Evolutionary conservation across 768 basidiomycete species (phyloP), one percentile per base, ranked within the genome.

Genomic region (Lactarius indigo): DNA sequence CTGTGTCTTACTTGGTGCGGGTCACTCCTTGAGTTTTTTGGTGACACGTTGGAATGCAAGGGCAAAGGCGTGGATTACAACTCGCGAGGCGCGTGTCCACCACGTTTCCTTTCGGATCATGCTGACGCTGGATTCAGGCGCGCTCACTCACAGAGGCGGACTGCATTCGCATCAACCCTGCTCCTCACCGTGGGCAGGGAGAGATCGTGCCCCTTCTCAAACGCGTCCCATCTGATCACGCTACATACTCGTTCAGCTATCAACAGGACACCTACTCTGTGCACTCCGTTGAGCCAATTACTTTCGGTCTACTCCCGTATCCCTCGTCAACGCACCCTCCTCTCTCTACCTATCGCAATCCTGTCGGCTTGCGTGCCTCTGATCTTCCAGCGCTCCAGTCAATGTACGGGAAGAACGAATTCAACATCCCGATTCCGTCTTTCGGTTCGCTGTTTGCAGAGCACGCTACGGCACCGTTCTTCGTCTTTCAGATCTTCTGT

Each of bases 401-500:
- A 8, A 81, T 95, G 26, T 99, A 93, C 74, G 97, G 96, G 64
- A 86, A 87, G 71, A 99, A 99, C 78, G 91, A 93, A 73, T 98
- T 98, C 78, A 87, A 97, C 75, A 98, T 99, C 69, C 97, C 97
- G 2, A 92, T 99, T 50, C 97, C 97, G 8, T 91, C 91, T 1
- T 99, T 99, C 74, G 83, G 84, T 12, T 92, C 94, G 70, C 85
- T 99, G 41, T 98, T 99, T 71, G 83, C 80, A 28, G 97, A 99
- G 79, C 97, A 99, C 74, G 95, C 96, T 1, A 96, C 95, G 5
- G 97, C 97, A 0, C 97, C 97, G 0, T 99, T 99, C 84, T 99
- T 99, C 77, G 97, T 99, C 31, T 99, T 99, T 78, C 97, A 99
- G 78, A 79, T 98, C 20, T 98, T 99, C 78, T 98, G 97, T 69